A percentile compares a stretch with the other conserved stretches of the same genome.
Conservation (phyloP, 139 green algal genomes). For the Chloropicon primus region DNA sequence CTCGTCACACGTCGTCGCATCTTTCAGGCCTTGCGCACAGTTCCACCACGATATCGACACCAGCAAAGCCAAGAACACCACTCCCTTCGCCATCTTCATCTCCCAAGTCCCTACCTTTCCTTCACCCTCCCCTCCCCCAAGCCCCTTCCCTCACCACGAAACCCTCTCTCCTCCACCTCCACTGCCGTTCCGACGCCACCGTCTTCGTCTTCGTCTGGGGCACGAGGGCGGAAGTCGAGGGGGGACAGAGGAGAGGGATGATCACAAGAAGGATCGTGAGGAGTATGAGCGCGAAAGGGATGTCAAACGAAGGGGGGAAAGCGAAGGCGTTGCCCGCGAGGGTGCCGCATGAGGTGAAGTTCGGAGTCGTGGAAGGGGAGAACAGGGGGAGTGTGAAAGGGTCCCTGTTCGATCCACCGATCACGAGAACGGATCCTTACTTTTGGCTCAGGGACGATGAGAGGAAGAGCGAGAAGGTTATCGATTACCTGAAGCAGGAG, state of each 20-base stretch:
- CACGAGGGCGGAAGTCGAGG: too few relatives aligned
- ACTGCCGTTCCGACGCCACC: too few relatives aligned
- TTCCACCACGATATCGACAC: not conserved
- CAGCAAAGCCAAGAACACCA: not conserved
- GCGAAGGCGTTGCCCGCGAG: too few relatives aligned
- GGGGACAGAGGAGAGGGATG: too few relatives aligned
- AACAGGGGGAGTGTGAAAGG: not conserved
- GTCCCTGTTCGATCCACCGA: not conserved
- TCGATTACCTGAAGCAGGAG: conserved; percentile 3
- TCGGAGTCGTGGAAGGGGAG: not conserved
- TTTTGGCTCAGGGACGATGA: conserved; percentile 1
- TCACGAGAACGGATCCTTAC: conserved; percentile 2
- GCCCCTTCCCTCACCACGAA: too few relatives aligned
- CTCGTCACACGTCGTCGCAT: not conserved
- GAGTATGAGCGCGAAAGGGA: not conserved
- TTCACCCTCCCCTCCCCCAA: too few relatives aligned
- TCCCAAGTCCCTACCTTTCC: too few relatives aligned
- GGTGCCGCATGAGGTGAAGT: not conserved
- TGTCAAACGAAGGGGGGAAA: too few relatives aligned
- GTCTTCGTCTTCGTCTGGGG: too few relatives aligned
- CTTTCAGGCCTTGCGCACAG: not conserved
- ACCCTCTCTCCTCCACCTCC: too few relatives aligned
- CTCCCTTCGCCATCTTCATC: too few relatives aligned
- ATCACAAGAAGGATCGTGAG: not conserved
- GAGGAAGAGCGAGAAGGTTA: not conserved